These are phyloP conservation scores for Lactifluus pinguis DNA, from an alignment of 768 basidiomycete species.

Conservation along the genomic window DNA sequence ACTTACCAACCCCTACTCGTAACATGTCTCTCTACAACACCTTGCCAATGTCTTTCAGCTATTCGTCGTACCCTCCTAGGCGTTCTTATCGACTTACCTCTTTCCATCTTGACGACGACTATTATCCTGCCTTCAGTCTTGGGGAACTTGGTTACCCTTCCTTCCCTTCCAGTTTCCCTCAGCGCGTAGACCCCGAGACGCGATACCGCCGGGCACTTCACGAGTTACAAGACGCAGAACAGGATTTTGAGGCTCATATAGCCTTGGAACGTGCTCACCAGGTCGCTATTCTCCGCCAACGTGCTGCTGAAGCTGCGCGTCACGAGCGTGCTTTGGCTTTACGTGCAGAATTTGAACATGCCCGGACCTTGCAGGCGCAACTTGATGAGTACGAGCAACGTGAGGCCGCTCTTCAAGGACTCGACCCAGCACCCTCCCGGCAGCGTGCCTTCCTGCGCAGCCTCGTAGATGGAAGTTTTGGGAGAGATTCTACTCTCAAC, in stretches of 20 bases:
- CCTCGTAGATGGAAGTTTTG: neutral
- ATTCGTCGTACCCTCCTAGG: neutral
- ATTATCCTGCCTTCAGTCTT: neutral
- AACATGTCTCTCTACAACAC: conserved; percentile 9
- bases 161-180: neutral
- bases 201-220: conserved; percentile 16
- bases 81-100: neutral
- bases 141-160: neutral
- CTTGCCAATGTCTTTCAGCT: neutral
- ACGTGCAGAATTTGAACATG: neutral
- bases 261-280: neutral
- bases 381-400: neutral
- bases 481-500: neutral
- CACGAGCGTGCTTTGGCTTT: neutral
- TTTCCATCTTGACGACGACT: neutral
- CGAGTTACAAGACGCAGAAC: conserved; percentile 15
- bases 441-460: neutral
- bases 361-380: neutral
- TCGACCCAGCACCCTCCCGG: neutral
- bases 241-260: conserved; percentile 8
- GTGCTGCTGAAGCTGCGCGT: neutral
- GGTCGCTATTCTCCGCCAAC: neutral
- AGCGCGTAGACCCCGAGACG: neutral
- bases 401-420: neutral
- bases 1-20: neutral